Evolutionary conservation across 1,284 basidiomycete genomes (phyloP), one percentile per base, ranked within the genome.

Genomic region (Mycosarcoma mackinlayi): DNA sequence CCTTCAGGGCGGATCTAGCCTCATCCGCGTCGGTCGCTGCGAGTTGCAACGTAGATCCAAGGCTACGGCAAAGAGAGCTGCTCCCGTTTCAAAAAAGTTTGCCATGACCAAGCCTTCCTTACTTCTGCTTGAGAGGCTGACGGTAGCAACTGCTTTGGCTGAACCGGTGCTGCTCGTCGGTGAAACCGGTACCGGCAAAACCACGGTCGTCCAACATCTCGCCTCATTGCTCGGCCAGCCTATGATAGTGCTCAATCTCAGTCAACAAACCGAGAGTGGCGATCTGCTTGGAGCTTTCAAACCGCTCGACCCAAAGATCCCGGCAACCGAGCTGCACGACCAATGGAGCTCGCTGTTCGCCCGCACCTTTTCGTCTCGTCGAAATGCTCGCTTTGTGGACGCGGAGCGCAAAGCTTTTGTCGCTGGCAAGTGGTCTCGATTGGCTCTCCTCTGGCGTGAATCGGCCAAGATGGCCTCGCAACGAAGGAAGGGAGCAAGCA

Each of bases 171-270:
- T 99, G 2, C 87, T 98, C 19, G 94, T 95, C 0, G 96, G 96
- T 53, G 96, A 99, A 85, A 99, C 96, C 0, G 96, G 96, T 38
- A 99, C 96, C 1, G 96, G 96, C 33, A 99, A 99, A 84, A 99
- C 96, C 2, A 96, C 94, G 40, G 88, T 90, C 3, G 88, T 98
- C 18, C 92, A 94, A 21, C 89, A 96, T 74, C 87, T 98, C 21
- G 92, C 96, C 18, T 87, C 89, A 4, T 84, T 92, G n/a, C 86
- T 96, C 27, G 88, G 88, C 16, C 88, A 89, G 33, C 89, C 90
- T 0, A 86, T 98, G 38, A 87, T 93, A 38, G 93, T 93, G 0
- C 87, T 98, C 68, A 99, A 99, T 80, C 83, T 98, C 78, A 96
- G 93, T 2, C 94, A 96, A 78, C 96, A 99, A 84, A 97, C 94